Base-by-base conservation (phyloP, 495 filamentous ascomycete species). In the Xeromyces bisporus region DNA sequence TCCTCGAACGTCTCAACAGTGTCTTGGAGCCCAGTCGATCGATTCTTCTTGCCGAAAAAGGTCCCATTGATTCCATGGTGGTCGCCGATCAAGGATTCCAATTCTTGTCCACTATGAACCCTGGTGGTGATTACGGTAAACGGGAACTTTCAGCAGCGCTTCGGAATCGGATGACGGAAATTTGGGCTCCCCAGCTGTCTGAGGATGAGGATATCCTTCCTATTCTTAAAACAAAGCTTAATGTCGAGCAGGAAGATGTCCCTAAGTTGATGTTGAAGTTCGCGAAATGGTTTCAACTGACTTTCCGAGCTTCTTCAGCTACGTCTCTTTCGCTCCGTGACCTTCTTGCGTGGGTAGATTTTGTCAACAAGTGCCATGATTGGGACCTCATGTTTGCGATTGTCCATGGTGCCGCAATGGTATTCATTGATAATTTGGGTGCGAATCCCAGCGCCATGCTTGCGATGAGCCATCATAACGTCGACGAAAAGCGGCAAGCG, bases 71-170 rank as follows among this genome's bases (percentile, higher is more conserved):
- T 43, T 78, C 83, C 5, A 72, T 80, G 40, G 62, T 99, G 23
- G 62, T 67, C 23, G 91, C 78, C 13, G 51, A 66, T n/a, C 63
- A 75, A 16, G 84, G 80, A 1, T 99, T 94, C 54, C 87, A 96
- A 47, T 93, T 96, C 46, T 61, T 96, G 28, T 87, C 91, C 10
- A 99, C 91, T 2, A 99, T 99, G 91, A 99, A 99, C 40, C 91
- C 91, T 6, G 91, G 89, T 23, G 91, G 91, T 33, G 91, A 99
- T 44, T 96, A 93, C 49, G 91, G 91, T 33, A 99, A 99, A 48
- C 77, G 79, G 40, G 91, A 99, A 50, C 73, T 99, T 27, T 96
- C 91, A 2, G 86, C 87, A 3, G 91, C 91, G 15, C 62, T 99
- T 32, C 70, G 91, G 15, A 96, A 99, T 48, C 77, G 91, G 24